These are phyloP conservation scores for Saccharomycopsis olivae DNA, from an alignment of 805 yeast genomes.

Conservation along the genomic window DNA sequence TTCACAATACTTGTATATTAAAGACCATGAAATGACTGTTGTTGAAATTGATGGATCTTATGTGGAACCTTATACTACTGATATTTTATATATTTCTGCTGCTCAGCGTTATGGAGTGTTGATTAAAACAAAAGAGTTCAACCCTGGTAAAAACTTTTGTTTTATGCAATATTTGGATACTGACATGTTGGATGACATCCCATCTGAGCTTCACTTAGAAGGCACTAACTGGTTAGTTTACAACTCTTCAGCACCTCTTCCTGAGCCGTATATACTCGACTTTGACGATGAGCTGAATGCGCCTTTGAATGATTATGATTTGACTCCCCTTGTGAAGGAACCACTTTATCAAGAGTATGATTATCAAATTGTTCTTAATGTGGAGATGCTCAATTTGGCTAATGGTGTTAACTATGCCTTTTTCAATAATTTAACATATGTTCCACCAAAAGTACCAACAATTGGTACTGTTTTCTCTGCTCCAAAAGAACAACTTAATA, in stretches of 20 bases:
- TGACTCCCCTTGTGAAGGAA: conserved; percentile 30
- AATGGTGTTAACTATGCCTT: conserved; percentile 72
- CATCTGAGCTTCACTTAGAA: conserved; percentile 43
- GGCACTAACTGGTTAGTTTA: conserved; percentile 49
- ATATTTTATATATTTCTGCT: conserved; percentile 53
- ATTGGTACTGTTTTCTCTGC: conserved; percentile 51
- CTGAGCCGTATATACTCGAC: conserved; percentile 22
- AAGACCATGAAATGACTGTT: conserved; percentile 60
- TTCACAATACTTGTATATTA: conserved; percentile 57
- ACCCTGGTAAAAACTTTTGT: conserved; percentile 39
- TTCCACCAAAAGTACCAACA: conserved; percentile 62
- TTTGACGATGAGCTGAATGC: conserved; percentile 14
- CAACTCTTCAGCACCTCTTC: conserved; percentile 27
- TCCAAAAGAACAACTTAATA: conserved; percentile 42
- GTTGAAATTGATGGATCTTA: conserved; percentile 71
- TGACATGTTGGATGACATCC: conserved; percentile 61
- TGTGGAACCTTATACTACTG: conserved; percentile 46
- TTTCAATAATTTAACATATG: conserved; percentile 57
- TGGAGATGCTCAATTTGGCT: conserved; percentile 57
- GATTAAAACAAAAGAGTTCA: conserved; percentile 39
- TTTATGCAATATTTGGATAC: conserved; percentile 53
- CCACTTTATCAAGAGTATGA: conserved; percentile 51
- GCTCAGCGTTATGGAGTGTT: conserved; percentile 77
- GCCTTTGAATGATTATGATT: conserved; percentile 37
- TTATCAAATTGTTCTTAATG: conserved; percentile 44